These are phyloP conservation scores for Alternaria arbusti DNA, from an alignment of 2,329 filamentous ascomycete species.

Conservation along the genomic window DNA sequence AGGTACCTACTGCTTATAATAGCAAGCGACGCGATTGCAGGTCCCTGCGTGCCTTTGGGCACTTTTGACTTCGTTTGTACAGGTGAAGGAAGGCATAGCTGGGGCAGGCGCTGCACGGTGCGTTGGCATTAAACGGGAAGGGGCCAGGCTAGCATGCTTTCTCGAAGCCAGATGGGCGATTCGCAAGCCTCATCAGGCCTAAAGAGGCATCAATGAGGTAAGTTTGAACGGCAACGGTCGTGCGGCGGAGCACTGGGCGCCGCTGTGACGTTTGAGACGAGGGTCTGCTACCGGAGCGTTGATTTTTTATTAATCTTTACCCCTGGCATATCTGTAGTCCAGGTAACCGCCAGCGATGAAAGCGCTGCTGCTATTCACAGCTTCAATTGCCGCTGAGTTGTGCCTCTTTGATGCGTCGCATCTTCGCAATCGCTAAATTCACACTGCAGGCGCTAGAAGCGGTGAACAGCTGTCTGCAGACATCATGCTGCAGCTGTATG, in stretches of 20 bases:
- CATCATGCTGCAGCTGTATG: slow-evolving; percentile 39
- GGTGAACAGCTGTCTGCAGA: slow-evolving; percentile 41
- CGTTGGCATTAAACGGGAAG: slow-evolving; percentile 38
- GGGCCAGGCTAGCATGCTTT: slow-evolving; percentile 28
- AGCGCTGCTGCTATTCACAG: slow-evolving; percentile 2
- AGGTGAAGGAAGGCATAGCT: slow-evolving; percentile 9
- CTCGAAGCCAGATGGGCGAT: slow-evolving; percentile 34
- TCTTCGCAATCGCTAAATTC: background rate
- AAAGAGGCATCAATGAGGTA: slow-evolving; percentile 23
- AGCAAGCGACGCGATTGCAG: slow-evolving; percentile 12
- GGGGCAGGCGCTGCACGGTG: slow-evolving; percentile 44
- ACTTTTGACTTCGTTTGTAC: slow-evolving; percentile 9
- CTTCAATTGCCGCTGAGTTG: background rate
- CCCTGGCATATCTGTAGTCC: slow-evolving; percentile 27
- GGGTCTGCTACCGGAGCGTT: slow-evolving; percentile 21
- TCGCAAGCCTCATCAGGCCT: slow-evolving; percentile 29
- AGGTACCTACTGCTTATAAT: slow-evolving; percentile 38
- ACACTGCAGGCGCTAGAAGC: slow-evolving; percentile 23
- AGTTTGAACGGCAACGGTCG: slow-evolving; percentile 27
- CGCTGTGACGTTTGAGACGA: slow-evolving; percentile 35
- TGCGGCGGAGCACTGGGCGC: slow-evolving; percentile 36
- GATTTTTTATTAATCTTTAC: slow-evolving; percentile 16
- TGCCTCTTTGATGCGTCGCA: background rate
- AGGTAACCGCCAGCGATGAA: slow-evolving; percentile 26
- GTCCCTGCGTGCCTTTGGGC: slow-evolving; percentile 12